phyloP scores from a whole-genome alignment of 2,329 filamentous ascomycete genomes.

The Penicillium sp. region DNA sequence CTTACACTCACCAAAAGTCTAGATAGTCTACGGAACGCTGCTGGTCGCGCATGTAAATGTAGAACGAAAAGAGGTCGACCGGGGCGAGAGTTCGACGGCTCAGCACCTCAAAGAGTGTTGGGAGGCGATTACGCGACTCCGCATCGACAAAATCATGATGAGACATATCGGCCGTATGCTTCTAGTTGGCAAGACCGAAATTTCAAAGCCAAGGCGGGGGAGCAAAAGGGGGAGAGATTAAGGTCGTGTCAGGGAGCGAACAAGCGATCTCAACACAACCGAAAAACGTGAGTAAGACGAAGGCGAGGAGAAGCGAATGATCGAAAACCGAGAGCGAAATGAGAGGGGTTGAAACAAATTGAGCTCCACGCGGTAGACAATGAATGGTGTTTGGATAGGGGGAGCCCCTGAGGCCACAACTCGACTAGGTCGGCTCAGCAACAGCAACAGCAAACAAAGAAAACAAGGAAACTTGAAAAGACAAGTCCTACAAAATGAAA shows the following conservation, averaged over 20 bases:
- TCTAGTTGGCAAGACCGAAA: constrained; percentile 5
- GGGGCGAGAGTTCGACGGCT: constrained; percentile 89
- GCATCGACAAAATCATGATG: constrained; percentile 29
- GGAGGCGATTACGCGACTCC: constrained; percentile 67
- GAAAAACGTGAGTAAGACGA: neutral
- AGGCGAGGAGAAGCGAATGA: neutral
- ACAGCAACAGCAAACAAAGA: constrained; percentile 2
- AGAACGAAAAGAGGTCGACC: constrained; percentile 96
- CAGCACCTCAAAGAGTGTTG: constrained; percentile 89
- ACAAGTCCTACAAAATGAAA: constrained; percentile 12
- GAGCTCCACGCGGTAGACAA: constrained; percentile 11
- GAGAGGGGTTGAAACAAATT: constrained; percentile 8
- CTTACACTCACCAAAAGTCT: constrained; percentile 77
- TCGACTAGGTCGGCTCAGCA: constrained; percentile 5
- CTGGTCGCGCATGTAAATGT: constrained; percentile 99
- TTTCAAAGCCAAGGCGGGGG: constrained; percentile 12
- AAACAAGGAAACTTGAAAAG: constrained; percentile 1
- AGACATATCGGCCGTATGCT: constrained; percentile 20
- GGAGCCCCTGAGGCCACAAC: constrained; percentile 2
- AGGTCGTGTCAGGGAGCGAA: constrained; percentile 7
- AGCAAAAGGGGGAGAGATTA: constrained; percentile 16
- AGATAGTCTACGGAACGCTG: constrained; percentile 96
- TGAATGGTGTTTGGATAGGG: constrained; percentile 1
- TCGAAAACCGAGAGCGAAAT: constrained; percentile 1
- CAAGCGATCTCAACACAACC: neutral